Conservation (phyloP, 345 rosid genomes). For the Syzygium aqueum region DNA sequence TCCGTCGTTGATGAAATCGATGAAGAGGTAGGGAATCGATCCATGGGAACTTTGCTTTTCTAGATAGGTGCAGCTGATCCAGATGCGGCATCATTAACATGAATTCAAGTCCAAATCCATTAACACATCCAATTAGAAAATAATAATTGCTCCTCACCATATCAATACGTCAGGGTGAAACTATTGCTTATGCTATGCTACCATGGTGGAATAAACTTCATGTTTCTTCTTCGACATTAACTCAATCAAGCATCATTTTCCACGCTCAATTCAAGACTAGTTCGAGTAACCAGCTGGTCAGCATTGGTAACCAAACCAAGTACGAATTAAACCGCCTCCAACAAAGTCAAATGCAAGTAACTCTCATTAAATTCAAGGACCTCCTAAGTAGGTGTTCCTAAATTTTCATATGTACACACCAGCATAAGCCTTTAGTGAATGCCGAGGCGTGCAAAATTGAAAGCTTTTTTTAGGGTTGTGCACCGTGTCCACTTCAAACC, state of each 20-base stretch:
- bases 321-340: not conserved
- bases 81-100: too few relatives aligned
- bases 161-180: not conserved
- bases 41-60: not conserved
- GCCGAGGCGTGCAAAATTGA: not conserved
- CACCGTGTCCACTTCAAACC: not conserved
- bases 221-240: not conserved
- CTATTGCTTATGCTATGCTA: not conserved
- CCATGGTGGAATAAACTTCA: not conserved
- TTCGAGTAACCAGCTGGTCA: not conserved
- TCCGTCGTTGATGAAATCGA: not conserved
- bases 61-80: not conserved
- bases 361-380: not conserved
- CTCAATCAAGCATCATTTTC: too few relatives aligned
- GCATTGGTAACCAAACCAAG: not conserved
- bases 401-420: not conserved
- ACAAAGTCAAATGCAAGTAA: not conserved
- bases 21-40: not conserved
- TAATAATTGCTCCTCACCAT: not conserved
- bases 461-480: not conserved
- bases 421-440: not conserved
- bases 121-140: not conserved
- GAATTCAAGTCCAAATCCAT: not conserved
- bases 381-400: not conserved
- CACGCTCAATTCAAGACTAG: not conserved